Base-by-base conservation (phyloP, 106 monocot species). In the Dendrobium officinale region DNA sequence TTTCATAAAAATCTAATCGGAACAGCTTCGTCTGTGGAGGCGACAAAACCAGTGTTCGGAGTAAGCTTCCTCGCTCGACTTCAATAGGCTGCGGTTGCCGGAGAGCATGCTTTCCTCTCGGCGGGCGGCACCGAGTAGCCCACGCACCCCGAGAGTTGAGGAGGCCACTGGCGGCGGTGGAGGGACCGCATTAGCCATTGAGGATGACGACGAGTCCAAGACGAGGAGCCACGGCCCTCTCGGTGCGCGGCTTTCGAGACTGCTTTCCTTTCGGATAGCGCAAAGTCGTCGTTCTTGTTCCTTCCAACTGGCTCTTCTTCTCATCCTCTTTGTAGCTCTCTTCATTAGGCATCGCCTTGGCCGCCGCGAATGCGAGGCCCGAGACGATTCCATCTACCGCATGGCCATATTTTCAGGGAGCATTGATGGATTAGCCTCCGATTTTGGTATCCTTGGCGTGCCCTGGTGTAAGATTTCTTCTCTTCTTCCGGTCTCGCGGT, bases 391-490 rank as follows among this genome's bases (percentile, higher is more conserved):
- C 17, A 67, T 85, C 20, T 51, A 58, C 15, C 81, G 93, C 17
- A 67, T 85, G 58, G 80, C 74, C 49, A 74, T 88, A 43, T 81
- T 86, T 48, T 81, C 79, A 9, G 78, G 54, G 42, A 55, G 80
- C 56, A 64, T 87, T 54, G 96, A 90, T 3, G 96, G 91, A 2
- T 70, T 93, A 16, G 91, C 91, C 37, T 98, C 94, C 44, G 94
- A 95, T 59, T 98, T 95, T 81, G 98, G 98, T 56, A 88, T 88
- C 45, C 98, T 98, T 80, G 98, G 98, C 72, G 98, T 98, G 26
- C 98, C 98, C 79, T 92, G 91, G 91, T 98, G 98, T 98, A 87
- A 89, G 89, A 56, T 18, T 67, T 55, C 78, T 72, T 43, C 27
- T 40, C 5, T 22, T 75, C 41, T 66, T 48, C 18, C 42, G 1